Evolutionary conservation across 129 eudicot genomes (phyloP).

Genomic region (Pulicaria dysenterica): DNA sequence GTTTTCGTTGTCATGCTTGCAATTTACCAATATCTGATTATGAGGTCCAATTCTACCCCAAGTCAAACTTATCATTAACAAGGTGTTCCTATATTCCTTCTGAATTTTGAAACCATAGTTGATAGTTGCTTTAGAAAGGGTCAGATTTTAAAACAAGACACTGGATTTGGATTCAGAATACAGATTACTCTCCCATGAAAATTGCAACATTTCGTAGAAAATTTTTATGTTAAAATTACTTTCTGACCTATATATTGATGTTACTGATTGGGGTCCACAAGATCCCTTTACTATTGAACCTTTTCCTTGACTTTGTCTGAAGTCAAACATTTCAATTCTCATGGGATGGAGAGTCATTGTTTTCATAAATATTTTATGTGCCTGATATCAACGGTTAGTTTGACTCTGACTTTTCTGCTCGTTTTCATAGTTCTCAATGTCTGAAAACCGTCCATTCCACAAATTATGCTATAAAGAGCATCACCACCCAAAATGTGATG

Average conservation of each 20-base stretch:
- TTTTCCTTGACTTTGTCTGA: too few species aligned
- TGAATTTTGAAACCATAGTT: constrained; percentile 12
- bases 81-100: constrained; percentile 31
- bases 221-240: too few species aligned
- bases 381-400: neutral
- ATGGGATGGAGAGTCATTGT: too few species aligned
- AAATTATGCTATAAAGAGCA: constrained; percentile 85
- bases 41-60: constrained; percentile 63
- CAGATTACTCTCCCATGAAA: constrained; percentile 2
- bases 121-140: constrained; percentile 9
- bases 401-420: constrained; percentile 27
- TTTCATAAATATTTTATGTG: too few species aligned
- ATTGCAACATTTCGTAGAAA: constrained; percentile 2
- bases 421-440: constrained; percentile 74
- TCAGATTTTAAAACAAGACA: neutral
- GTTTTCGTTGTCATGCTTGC: constrained; percentile 90
- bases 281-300: too few species aligned
- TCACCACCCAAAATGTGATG: constrained; percentile 93
- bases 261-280: too few species aligned
- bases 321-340: too few species aligned
- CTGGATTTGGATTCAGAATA: constrained; percentile 15
- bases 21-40: constrained; percentile 75
- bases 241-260: too few species aligned
- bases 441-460: constrained; percentile 77
- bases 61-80: constrained; percentile 32